A percentile compares a stretch with the other conserved stretches of the same genome.
Evolutionary conservation across 106 monocot species (phyloP).

Genomic region (Dendrobium catenatum): DNA sequence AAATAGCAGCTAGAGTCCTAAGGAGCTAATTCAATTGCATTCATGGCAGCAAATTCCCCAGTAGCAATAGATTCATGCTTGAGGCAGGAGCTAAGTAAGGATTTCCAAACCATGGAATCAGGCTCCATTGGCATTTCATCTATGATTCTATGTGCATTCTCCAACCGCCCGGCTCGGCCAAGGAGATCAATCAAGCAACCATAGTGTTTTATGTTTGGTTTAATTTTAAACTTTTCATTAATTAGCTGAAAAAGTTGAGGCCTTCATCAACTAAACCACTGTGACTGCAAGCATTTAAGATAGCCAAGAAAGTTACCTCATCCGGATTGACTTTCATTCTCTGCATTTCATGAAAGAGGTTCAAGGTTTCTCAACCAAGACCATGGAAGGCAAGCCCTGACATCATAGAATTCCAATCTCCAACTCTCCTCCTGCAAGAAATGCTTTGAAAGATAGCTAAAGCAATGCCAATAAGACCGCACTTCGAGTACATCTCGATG

Average conservation of each 20-base stretch:
- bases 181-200: conserved; percentile 32
- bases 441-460: conserved; percentile 8
- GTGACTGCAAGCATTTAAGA: conserved; percentile 28
- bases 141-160: conserved; percentile 14
- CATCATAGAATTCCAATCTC: conserved; percentile 29
- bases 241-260: conserved; percentile 6
- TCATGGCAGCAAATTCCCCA: conserved; percentile 17
- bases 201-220: conserved; percentile 23
- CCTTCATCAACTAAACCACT: conserved; percentile 24
- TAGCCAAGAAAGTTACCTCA: conserved; percentile 11
- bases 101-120: conserved; percentile 15
- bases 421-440: background rate
- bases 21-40: conserved; percentile 15
- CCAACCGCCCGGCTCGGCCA: conserved; percentile 15
- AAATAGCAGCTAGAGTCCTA: conserved; percentile 16
- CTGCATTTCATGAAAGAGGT: conserved; percentile 19
- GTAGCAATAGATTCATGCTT: conserved; percentile 8
- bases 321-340: conserved; percentile 6
- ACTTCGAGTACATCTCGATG: conserved; percentile 24
- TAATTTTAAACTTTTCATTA: conserved; percentile 4
- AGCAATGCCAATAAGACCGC: conserved; percentile 12
- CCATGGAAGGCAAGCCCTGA: conserved; percentile 22
- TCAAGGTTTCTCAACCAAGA: conserved; percentile 16
- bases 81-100: conserved; percentile 24
- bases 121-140: conserved; percentile 22